Base-by-base conservation (phyloP, 2,329 filamentous ascomycete genomes). In the Byssoonygena ceratinophila region DNA sequence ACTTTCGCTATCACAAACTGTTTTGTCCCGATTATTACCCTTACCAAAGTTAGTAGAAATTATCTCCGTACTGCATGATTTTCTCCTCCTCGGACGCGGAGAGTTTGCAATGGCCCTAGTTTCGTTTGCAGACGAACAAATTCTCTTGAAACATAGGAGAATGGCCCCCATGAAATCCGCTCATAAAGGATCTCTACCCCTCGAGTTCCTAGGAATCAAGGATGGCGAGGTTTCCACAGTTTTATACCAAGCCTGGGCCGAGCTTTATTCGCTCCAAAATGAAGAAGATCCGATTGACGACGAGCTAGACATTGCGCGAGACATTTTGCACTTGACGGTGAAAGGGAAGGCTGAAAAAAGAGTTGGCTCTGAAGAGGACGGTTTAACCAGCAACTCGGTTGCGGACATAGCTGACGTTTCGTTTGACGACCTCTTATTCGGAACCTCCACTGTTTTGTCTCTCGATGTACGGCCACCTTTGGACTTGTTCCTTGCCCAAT, bases 71-170 rank as follows among this genome's bases (percentile, higher is more conserved):
- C 75, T 96, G 1, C 79, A 90, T 45, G 83, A 92, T 53, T 96
- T 94, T 68, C 87, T 96, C 59, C 76, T 98, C 1, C 76, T 98
- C 0, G 84, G 85, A 0, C 80, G 87, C 31, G 91, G 91, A 49
- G 92, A 97, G 66, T 98, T 98, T 66, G 88, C 90, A 18, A 82
- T 92, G 69, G 84, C 85, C 0, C 70, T 98, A 23, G 87, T 94
- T 1, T 80, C 84, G 32, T 87, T 96, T 69, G 88, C 91, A 0
- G 88, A 96, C 59, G 80, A 84, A 51, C 84, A 82, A 59, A 78
- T 92, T 22, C 78, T 81, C n/a, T 82, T 80, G 58, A 81, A 87
- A 46, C 87, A 86, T 76, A 80, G 76, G 59, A 74, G 82, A 57
- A 74, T 45, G 18, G 31, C 27, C 7, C 29, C 39, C n/a, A 20